Base-by-base conservation (phyloP, 176 grass and related monocot species). In the Musa schizocarpa region DNA sequence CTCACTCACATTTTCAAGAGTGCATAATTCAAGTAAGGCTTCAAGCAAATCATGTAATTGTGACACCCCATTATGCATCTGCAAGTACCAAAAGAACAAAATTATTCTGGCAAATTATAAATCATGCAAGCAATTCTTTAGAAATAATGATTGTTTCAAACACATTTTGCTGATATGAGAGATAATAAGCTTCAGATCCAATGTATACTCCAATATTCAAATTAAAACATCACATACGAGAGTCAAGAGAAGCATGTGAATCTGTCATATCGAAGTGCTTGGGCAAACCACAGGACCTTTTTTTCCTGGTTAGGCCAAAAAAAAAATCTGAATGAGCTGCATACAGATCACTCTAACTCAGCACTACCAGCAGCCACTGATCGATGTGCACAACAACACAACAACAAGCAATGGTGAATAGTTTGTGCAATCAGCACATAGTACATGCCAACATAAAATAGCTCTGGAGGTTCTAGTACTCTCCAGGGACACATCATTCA, bases 21-120 rank as follows among this genome's bases (percentile, higher is more conserved):
- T 68, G 61, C 84, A 92, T 23, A 93, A 77, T 77, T 85, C 86
- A 73, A 97, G 63, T 89, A 97, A 78, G 63, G 84, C 86, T 84
- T 89, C 88, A 64, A 97, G 77, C 68, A 97, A 81, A 73, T 71
- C 67, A 62, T 76, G 83, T 73, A 91, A 69, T 63, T 85, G 72
- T 67, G 81, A 66, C 6, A 81, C 72, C 69, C 80, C 85, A 76
- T 66, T 87, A 76, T 83, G 87, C 79, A 88, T 81, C 94, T 97
- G 80, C 82, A 75, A 54, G 54, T 71, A 84, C 57, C 68, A 72
- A 71, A 88, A 48, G 23, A 83, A 23, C 24, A 12, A 76, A 76
- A 11, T 80, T 57, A 53, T 21, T 13, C 50, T 50, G 14, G 53
- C 34, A 81, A 65, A 80, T 62, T 73, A 49, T 65, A 81, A 16